Evolutionary conservation across 1,139 yeast genomes (phyloP).

Genomic region (Trichomonascaceae sp.): DNA sequence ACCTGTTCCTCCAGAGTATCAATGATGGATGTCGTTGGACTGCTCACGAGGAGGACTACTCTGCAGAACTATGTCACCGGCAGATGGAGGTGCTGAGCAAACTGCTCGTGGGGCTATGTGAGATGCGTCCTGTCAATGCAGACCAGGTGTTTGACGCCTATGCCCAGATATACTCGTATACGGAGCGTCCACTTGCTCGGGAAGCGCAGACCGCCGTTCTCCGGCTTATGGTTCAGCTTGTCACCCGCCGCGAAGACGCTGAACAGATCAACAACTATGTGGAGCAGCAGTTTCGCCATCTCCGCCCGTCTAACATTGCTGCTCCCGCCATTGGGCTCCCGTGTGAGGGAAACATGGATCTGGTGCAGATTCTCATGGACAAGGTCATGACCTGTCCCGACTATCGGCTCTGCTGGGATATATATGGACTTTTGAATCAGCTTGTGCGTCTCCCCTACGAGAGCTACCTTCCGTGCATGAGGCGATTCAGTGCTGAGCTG

Average conservation of each 20-base stretch:
- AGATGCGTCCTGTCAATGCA: conserved; percentile 17
- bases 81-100: conserved; percentile 21
- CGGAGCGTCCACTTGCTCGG: conserved; percentile 5
- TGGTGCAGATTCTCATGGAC: conserved; percentile 33
- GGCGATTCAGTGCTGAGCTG: conserved; percentile 43
- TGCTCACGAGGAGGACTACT: conserved; percentile 21
- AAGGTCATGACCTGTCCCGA: conserved; percentile 32
- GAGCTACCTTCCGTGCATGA: conserved; percentile 46
- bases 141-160: conserved; percentile 19
- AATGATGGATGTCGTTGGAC: conserved; percentile 33
- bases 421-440: conserved; percentile 47
- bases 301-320: too few relatives aligned
- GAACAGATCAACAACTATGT: conserved; percentile 33
- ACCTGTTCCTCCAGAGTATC: conserved; percentile 27
- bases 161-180: conserved; percentile 28
- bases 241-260: conserved; percentile 40
- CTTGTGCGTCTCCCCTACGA: conserved; percentile 50
- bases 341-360: conserved; percentile 22
- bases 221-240: conserved; percentile 31
- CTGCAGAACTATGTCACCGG: too few relatives aligned
- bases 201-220: conserved; percentile 36
- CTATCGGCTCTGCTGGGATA: conserved; percentile 46
- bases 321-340: too few relatives aligned
- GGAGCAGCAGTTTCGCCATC: conserved; percentile 37
- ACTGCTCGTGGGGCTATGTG: conserved; percentile 20